phyloP scores from a whole-genome alignment of 73 alveolate species.

The Tetrahymena malaccensis region DNA sequence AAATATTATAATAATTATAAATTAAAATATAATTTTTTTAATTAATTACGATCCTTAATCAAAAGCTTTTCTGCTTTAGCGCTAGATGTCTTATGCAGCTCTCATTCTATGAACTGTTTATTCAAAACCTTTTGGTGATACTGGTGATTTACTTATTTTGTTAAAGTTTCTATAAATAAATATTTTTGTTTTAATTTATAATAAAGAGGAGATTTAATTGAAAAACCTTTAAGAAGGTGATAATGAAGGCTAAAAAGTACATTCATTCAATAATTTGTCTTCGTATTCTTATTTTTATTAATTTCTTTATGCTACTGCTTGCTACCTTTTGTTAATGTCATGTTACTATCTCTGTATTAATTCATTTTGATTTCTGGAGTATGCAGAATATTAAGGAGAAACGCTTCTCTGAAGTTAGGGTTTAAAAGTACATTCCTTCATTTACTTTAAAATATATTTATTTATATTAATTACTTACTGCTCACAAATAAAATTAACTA shows the following conservation, averaged over 20 bases:
- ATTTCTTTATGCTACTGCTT: neutral
- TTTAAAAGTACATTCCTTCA: neutral
- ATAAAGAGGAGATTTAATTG: neutral
- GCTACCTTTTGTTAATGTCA: neutral
- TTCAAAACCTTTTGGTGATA: neutral
- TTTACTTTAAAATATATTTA: neutral
- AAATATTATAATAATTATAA: too few species aligned
- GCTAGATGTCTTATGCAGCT: neutral
- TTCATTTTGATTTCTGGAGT: neutral
- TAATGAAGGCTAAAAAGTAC: neutral
- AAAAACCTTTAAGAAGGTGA: neutral
- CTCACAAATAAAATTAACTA: neutral
- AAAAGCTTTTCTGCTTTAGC: neutral
- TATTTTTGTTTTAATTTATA: neutral
- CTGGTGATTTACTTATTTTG: neutral
- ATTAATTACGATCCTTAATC: neutral
- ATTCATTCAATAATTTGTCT: neutral
- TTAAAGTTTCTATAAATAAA: neutral
- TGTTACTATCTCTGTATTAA: neutral
- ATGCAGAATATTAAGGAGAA: neutral
- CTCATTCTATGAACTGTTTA: neutral
- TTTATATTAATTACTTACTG: neutral
- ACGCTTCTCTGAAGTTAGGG: neutral
- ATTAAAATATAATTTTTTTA: too few species aligned
- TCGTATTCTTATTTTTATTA: neutral